Base-by-base conservation (phyloP, 1,284 basidiomycete genomes). In the Fomitopsis palustris region DNA sequence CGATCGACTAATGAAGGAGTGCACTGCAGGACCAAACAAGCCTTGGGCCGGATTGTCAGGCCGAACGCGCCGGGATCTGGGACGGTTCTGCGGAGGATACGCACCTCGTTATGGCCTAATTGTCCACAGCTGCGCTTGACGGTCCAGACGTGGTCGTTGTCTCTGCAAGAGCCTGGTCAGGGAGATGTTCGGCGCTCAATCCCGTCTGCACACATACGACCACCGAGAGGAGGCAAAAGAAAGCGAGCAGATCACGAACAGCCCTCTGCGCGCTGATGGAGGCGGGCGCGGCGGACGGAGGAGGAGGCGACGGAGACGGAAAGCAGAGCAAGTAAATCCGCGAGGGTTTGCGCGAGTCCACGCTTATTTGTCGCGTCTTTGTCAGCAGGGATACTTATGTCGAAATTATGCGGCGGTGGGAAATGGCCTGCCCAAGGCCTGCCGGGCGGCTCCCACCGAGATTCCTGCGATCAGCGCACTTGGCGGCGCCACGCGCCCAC, bases 381-480 rank as follows among this genome's bases (percentile, higher is more conserved):
- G 49, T 52, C 49, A 52, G 49, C 49, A 52, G 31, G 35, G 31
- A 52, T 52, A 37, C 35, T 37, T 37, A 52, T 52, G 49, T 52
- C 21, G 49, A 35, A 35, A 51, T 51, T 29, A 51, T 51, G 31
- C 31, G 47, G 47, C 31, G 47, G 41, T 51, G 47, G 47, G 47
- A 51, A 31, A n/a, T n/a, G n/a, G n/a, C n/a, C n/a, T 27, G 12
- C n/a, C 29, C 49, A n/a, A 21, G 25, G 31, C 35, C 35, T 37
- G 35, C 35, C 49, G 49, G n/a, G 49, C 31, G 49, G 49, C 33
- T 35, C 49, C 17, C 31, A 23, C 49, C 49, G 49, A 52, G 49
- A 52, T 52, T 52, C 33, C 49, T 52, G 49, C 49, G 49, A 52
- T 52, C 49, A 52, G 45, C 45, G 45, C 45, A 47, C 45, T 45